A percentile compares a stretch with the other conserved stretches of the same genome.
Evolutionary conservation across 2,329 filamentous ascomycete genomes (phyloP).

Genomic region (Penicillium sp.): DNA sequence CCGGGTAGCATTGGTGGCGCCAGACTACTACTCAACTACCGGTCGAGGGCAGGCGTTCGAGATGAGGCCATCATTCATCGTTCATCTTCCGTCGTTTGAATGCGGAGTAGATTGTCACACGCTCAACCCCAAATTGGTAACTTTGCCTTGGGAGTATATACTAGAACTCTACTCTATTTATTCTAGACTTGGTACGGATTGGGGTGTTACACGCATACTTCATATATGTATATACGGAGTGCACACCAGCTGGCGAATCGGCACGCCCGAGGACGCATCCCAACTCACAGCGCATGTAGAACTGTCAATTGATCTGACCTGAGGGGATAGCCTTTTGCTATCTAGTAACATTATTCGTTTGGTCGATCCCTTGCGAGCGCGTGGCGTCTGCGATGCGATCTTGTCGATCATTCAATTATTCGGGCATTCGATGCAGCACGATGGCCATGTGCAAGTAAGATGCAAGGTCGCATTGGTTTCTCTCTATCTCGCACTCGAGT

Average conservation of each 20-base stretch:
- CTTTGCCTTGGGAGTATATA: not conserved
- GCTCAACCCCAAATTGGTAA: no score
- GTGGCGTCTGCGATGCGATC: conserved; percentile 25
- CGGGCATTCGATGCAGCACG: conserved; percentile 1
- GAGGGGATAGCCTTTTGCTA: not conserved
- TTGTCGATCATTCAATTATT: conserved; percentile 19
- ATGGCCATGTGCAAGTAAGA: conserved; percentile 10
- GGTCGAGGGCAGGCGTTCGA: not conserved
- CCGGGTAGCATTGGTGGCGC: conserved; percentile 15
- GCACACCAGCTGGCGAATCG: no score
- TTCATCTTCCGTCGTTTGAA: not conserved
- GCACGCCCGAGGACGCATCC: no score
- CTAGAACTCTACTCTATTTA: not conserved
- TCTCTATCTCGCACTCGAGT: not conserved
- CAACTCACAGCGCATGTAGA: no score
- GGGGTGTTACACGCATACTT: no score
- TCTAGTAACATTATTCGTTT: not conserved
- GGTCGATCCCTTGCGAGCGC: conserved; percentile 21
- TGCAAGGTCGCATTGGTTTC: conserved; percentile 12
- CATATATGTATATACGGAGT: no score
- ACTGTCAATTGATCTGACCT: no score
- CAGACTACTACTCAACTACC: not conserved
- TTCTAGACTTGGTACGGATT: no score
- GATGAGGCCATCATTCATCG: conserved; percentile 1
- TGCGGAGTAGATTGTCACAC: not conserved